These are phyloP conservation scores for Neonectria coccinea DNA, from an alignment of 2,329 filamentous ascomycete species.

Conservation along the genomic window DNA sequence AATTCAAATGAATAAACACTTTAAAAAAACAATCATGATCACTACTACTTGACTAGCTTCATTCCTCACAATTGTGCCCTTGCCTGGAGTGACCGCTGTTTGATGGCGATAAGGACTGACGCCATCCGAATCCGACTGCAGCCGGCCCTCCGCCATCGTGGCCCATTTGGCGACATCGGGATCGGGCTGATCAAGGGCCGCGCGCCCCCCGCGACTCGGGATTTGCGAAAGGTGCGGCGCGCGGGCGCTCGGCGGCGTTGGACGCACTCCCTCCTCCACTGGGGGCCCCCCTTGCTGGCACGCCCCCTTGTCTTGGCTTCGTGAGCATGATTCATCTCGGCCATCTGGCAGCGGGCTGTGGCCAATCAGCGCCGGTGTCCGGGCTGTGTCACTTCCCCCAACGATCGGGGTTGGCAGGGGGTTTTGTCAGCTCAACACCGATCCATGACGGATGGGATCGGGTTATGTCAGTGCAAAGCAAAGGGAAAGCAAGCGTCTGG, in stretches of 20 bases:
- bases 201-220: constrained; percentile 1
- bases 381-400: not conserved
- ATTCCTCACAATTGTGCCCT: constrained; percentile 24
- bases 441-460: constrained; percentile 1
- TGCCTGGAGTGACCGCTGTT: constrained; percentile 25
- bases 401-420: constrained; percentile 8
- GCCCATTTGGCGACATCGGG: not conserved
- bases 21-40: constrained; percentile 21
- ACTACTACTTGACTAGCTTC: not conserved
- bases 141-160: not conserved
- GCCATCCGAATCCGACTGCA: constrained; percentile 4
- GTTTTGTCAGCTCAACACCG: constrained; percentile 22
- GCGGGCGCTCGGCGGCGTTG: not conserved
- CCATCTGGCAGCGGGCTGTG: not conserved
- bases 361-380: not conserved
- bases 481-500: not conserved
- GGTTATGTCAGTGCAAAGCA: constrained; percentile 3
- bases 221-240: not conserved
- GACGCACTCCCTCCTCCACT: not conserved
- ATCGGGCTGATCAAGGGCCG: not conserved
- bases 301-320: not conserved
- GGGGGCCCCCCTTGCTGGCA: not conserved
- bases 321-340: not conserved
- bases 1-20: constrained; percentile 38
- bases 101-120: constrained; percentile 7